Evolutionary conservation across 805 yeast species (phyloP), one percentile per base, ranked within the genome.

Genomic region (Kodamaea laetipori): DNA sequence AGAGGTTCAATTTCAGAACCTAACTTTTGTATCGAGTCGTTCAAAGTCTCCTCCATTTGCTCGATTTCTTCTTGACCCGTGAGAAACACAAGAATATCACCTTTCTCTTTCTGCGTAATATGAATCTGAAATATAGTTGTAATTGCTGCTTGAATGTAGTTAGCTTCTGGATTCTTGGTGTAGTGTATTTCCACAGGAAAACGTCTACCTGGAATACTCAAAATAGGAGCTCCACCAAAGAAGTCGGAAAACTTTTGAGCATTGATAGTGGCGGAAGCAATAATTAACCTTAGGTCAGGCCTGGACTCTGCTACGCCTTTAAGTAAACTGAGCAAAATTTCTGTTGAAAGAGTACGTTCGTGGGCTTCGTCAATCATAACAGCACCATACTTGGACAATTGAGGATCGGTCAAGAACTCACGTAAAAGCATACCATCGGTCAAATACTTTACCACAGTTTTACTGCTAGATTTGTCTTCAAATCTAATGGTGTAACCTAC

Each of bases 61-160:
- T 94, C 98, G 46, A 94, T 94, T 56, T 92, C 99, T 44, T 92
- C 98, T 61, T 94, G 98, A 28, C 99, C 99, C 0, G 98, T 94
- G 39, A 92, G 64, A 61, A 92, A 92, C 1, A 92, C 95, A 21
- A 94, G 66, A 11, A 92, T 86, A 60, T 94, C 99, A 3, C 97
- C 96, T 0, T 81, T 77, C 2, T 76, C 67, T 45, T 83, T 85
- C 44, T 68, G 69, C 0, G 86, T 74, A 23, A 69, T 71, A 58
- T 94, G 98, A 15, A 92, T 89, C 56, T 89, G 95, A 58, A 89
- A 83, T 3, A 90, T 84, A 0, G 97, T 86, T 4, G 88, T 84
- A 17, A 90, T 76, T 0, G 96, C 94, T 0, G 97, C 96, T 57
- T 87, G 90, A 3, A 92, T 66, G 58, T 90, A 92, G 59, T 94